Percentiles rank a stretch among this genome's conserved stretches.
These are phyloP conservation scores for Apiotrichum veenhuisii DNA, from an alignment of 1,284 basidiomycete genomes.

Conservation along the genomic window DNA sequence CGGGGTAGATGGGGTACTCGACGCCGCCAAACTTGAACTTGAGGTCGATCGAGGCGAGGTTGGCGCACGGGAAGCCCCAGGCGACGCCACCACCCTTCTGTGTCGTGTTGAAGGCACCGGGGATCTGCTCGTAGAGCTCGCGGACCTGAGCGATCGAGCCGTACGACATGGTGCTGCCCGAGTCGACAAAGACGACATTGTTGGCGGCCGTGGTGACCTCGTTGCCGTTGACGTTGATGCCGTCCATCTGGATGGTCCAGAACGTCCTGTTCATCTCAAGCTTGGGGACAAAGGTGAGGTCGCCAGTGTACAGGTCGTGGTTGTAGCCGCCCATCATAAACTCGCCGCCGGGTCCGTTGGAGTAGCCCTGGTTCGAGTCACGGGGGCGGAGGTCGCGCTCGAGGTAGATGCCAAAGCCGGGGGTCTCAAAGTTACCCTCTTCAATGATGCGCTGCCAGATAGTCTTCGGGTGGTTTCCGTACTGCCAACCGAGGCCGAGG, in stretches of 20 bases:
- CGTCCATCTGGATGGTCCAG: conserved; percentile 1
- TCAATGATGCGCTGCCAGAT: conserved; percentile 5
- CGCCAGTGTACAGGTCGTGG: background rate
- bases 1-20: conserved; percentile 1
- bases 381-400: conserved; percentile 1
- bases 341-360: background rate
- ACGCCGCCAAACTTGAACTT: conserved; percentile 3
- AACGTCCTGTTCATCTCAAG: background rate
- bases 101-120: background rate
- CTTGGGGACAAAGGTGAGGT: background rate
- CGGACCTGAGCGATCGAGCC: background rate
- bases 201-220: background rate
- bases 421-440: background rate
- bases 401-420: conserved; percentile 7
- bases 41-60: background rate
- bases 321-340: conserved; percentile 1
- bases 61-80: background rate
- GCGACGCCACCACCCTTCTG: background rate
- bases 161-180: background rate
- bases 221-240: background rate
- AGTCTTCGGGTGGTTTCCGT: background rate
- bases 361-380: background rate
- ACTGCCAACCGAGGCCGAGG: conserved; percentile 1
- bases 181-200: background rate
- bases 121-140: background rate